Base-by-base conservation (phyloP, 768 basidiomycete species). In the Dentipellis fragilis region DNA sequence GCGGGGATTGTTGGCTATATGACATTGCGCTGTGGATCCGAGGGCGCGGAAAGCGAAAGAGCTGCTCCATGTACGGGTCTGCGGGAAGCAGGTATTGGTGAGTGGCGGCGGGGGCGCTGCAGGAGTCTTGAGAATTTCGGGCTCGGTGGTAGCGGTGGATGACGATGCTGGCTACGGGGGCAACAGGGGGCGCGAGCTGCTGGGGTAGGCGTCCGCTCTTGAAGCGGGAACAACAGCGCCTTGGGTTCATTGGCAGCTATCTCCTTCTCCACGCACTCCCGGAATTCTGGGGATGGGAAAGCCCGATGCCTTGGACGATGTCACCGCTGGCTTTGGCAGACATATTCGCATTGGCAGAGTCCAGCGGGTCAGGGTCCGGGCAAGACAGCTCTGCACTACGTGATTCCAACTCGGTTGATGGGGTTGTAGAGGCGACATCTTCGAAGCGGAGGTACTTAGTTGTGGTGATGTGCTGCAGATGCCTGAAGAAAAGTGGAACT, bases 221-320 rank as follows among this genome's bases (percentile, higher is more conserved):
- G 17, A 6, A 6, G 42, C n/a, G 42, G 4, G 16, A 16, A 9
- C n/a, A 19, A 17, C 42, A 3, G 42, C 42, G 42, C 9, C 42
- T 45, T 19, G 42, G 14, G 42, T 19, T 45, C 42, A 17, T 45
- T 16, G 42, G 54, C 54, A 10, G 51, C 10, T 36, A 52, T 49
- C 1, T 56, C 52, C 22, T 60, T 54, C 21, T 62, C 57, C 21
- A 65, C 56, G 60, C 65, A 67, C 57, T 66, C 65, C 21, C 59
- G 60, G 52, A 62, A 65, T 6, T 62, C 66, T 12, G 59, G 49
- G 39, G 34, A 37, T 1, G 54, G 5, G 75, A 67, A 82, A 81
- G 4, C 81, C 81, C n/a, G 79, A 77, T 10, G 73, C 69, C 21
- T 54, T 62, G 11, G 60, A 55, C 7, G 58, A 59, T 4, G 22